Percentiles rank a stretch among this genome's conserved stretches.
These are phyloP conservation scores for Plasmodium gonderi DNA, from an alignment of 169 alveolate species.

Conservation along the genomic window DNA sequence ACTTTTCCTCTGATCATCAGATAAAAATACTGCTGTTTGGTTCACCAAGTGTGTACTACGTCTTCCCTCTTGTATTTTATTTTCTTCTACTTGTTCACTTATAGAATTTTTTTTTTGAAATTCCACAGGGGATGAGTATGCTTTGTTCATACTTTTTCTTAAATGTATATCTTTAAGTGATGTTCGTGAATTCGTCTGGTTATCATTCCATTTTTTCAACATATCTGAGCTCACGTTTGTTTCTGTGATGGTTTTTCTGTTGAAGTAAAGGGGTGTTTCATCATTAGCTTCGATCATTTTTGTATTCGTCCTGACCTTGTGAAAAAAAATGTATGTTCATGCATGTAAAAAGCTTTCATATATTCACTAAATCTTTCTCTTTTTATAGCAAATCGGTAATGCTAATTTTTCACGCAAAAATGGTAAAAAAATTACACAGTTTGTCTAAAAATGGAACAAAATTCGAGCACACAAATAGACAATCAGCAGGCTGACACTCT, in stretches of 20 bases:
- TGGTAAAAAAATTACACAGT: background rate
- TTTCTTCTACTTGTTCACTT: background rate
- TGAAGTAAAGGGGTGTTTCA: background rate
- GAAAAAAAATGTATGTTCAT: background rate
- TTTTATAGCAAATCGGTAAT: no score
- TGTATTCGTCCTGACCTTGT: background rate
- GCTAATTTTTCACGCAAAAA: no score
- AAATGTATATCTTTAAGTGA: background rate
- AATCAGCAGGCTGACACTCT: background rate
- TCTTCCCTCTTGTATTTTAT: background rate
- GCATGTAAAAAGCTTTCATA: background rate
- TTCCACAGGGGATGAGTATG: background rate
- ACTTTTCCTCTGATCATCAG: background rate
- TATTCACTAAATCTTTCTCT: no score
- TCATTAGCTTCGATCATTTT: background rate
- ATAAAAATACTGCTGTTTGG: background rate
- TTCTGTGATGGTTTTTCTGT: background rate
- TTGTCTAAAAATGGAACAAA: background rate
- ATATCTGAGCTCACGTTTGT: background rate
- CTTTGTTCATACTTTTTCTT: no score
- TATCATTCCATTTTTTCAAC: background rate
- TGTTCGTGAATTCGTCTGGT: background rate
- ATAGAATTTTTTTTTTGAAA: background rate
- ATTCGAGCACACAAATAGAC: background rate
- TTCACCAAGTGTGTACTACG: background rate